phyloP scores from a whole-genome alignment of 148 eudicot genomes.

The Fagopyrum tataricum region DNA sequence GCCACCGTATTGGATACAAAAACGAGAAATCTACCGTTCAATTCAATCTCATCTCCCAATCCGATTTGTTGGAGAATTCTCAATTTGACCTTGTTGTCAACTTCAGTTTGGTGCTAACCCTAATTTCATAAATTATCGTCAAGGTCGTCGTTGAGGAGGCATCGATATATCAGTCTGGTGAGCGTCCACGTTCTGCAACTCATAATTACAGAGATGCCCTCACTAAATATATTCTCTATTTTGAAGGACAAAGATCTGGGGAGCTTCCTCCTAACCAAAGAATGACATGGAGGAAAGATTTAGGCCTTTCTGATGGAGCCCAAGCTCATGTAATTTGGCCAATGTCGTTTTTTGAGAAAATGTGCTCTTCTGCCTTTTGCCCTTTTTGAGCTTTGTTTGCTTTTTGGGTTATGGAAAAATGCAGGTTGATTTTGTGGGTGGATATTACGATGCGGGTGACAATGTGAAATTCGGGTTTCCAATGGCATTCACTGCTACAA shows the following conservation, averaged over 20 bases:
- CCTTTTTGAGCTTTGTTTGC: neutral
- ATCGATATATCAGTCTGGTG: too few relatives aligned
- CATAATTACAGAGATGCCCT: slow-evolving; percentile 89
- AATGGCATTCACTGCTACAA: slow-evolving; percentile 82
- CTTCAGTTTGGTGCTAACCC: too few relatives aligned
- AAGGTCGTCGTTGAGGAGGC: too few relatives aligned
- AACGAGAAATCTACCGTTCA: neutral
- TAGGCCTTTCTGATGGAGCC: slow-evolving; percentile 83
- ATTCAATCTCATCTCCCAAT: too few relatives aligned
- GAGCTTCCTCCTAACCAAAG: slow-evolving; percentile 84
- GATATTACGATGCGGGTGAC: slow-evolving; percentile 96
- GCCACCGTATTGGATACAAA: neutral
- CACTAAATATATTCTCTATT: slow-evolving; percentile 69
- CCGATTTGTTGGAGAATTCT: too few relatives aligned
- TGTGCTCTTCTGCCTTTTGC: too few relatives aligned
- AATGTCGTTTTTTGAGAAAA: neutral
- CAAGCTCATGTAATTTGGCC: neutral
- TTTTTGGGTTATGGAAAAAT: neutral
- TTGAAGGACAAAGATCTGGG: slow-evolving; percentile 88
- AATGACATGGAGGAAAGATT: slow-evolving; percentile 72
- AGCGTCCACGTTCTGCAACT: slow-evolving; percentile 40
- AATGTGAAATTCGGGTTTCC: slow-evolving; percentile 88
- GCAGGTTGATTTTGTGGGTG: slow-evolving; percentile 81
- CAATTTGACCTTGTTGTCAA: too few relatives aligned
- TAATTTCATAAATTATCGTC: too few relatives aligned